Conservation (phyloP, 495 filamentous ascomycete species). For the Hypoxylon perforatum region DNA sequence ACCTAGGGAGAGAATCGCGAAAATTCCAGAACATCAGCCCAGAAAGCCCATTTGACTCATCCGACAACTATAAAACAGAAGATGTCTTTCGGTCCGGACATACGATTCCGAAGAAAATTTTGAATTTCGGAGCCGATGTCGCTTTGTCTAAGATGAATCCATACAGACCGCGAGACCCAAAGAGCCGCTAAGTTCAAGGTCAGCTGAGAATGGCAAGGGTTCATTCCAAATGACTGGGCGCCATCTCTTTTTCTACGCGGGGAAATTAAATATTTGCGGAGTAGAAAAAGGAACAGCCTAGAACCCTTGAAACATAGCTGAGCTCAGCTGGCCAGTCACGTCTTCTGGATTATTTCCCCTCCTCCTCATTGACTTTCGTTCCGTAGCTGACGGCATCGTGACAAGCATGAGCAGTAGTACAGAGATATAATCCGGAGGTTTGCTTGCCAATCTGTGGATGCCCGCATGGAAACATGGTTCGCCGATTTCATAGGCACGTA, state of each 20-base stretch:
- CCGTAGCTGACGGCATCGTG: too few relatives aligned
- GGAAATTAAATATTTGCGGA: constrained; percentile 30
- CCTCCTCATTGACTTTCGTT: background rate
- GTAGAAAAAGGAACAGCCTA: constrained; percentile 9
- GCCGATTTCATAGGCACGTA: too few relatives aligned
- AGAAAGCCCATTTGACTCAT: background rate
- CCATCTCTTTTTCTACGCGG: constrained; percentile 7
- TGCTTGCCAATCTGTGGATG: too few relatives aligned
- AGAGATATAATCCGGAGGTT: too few relatives aligned
- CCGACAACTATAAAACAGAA: background rate
- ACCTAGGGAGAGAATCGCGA: too few relatives aligned
- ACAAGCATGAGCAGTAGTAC: too few relatives aligned
- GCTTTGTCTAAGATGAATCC: constrained; percentile 16
- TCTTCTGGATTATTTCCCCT: background rate
- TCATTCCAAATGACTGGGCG: constrained; percentile 7
- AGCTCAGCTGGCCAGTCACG: constrained; percentile 6
- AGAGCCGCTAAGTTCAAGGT: constrained; percentile 8
- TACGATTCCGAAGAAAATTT: background rate
- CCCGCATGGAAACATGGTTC: too few relatives aligned
- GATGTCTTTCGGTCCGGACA: background rate
- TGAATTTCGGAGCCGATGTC: constrained; percentile 25
- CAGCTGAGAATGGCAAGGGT: constrained; percentile 19
- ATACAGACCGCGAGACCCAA: background rate
- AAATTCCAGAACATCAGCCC: background rate
- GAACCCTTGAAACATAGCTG: constrained; percentile 3